Evolutionary conservation across 257 asterid species (phyloP), one percentile per base, ranked within the genome.

Genomic region (Mentha longifolia): DNA sequence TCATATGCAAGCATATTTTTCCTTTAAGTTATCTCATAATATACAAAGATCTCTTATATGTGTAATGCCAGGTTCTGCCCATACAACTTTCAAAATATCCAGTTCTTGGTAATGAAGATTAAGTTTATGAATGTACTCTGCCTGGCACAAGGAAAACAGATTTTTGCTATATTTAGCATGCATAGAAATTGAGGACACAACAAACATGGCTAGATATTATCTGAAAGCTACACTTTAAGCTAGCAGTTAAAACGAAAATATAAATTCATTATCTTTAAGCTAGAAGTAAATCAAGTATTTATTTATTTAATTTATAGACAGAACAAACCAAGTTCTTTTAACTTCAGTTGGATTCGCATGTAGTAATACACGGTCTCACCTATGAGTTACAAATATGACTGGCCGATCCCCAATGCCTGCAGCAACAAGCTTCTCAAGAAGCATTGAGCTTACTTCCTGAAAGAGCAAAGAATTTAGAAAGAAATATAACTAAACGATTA

Each of bases 401-500:
- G 98, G 99, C 16, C 98, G 91, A 76, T 89, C 90, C 61, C 99
- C 99, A 78, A 95, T 95, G 60, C 98, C 99, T 47, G 98, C 98
- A 76, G 87, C 85, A 70, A 87, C 80, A 72, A 95, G 95, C 86
- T 88, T 92, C 65, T 92, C 92, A 65, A 95, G 81, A 74, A 95
- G 83, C 97, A 89, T 92, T 65, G 98, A 86, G 87, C 99, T 95
- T 66, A 87, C 97, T 85, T 95, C 99, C 99, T 95, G 88, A 35
- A 63, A 54, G 71, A 20, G 51, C 7, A 58, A 67, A 42, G 22
- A 45, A 78, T 69, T 57, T 58, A 77, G 51, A 64, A 70, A 60
- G 72, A 43, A 45, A 54, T 45, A 39, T 20, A 51, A 41, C 60
- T 31, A 64, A 65, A 39, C 25, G 71, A 63, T 43, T 49, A 76